Percentiles rank a stretch among this genome's conserved stretches.
phyloP scores from a whole-genome alignment of 805 yeast genomes.

The Myxozyma udenii region DNA sequence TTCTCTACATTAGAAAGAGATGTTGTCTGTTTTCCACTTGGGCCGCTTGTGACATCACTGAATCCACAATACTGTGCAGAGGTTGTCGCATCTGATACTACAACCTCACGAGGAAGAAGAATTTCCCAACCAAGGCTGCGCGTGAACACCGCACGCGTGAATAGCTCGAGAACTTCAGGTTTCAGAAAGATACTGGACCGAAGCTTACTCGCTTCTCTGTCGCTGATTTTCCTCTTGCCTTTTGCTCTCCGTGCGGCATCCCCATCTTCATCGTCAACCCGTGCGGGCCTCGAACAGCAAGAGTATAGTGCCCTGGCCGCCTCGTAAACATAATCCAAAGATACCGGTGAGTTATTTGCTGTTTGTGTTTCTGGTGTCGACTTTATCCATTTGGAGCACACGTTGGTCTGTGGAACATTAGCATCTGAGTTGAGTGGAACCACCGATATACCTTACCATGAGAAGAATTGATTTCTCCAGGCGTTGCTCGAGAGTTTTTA shows the following conservation, averaged over 20 bases:
- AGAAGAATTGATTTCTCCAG: background rate
- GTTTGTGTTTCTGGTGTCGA: background rate
- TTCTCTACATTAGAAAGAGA: background rate
- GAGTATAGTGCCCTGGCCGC: constrained; percentile 9
- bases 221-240: too few species aligned
- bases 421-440: background rate
- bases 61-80: background rate
- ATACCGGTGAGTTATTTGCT: background rate
- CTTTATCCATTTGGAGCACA: background rate
- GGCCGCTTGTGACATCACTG: background rate
- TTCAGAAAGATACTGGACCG: background rate
- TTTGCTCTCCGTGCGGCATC: background rate
- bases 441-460: background rate
- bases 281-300: background rate
- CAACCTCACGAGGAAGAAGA: background rate
- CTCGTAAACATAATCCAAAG: constrained; percentile 17
- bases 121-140: background rate
- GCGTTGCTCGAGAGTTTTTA: background rate
- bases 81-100: background rate
- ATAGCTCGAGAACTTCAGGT: background rate
- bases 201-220: background rate
- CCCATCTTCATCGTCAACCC: background rate
- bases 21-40: background rate
- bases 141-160: background rate
- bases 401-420: background rate